Base-by-base conservation (phyloP, 2,329 filamentous ascomycete species). In the Colletotrichum theobromicola region DNA sequence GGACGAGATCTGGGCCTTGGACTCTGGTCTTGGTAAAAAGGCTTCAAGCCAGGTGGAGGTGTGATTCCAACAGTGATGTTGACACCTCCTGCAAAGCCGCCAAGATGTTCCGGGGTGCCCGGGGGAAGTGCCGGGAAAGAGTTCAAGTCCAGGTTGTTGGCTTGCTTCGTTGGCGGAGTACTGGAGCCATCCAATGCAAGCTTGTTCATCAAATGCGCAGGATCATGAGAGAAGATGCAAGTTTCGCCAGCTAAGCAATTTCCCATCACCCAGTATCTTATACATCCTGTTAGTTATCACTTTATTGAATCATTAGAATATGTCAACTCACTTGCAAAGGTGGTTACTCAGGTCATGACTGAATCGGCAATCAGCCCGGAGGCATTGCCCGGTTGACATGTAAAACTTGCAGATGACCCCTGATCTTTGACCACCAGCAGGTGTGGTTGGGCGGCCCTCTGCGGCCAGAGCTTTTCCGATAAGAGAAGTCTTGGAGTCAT, bases 341-440 rank as follows among this genome's bases (percentile, higher is more conserved):
- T 98, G 97, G 81, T 94, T 97, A 81, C 95, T 98, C 58, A 98
- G 90, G 83, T 99, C 96, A 84, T 99, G 97, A 78, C 96, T 98
- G 84, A 98, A 99, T 72, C 96, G 93, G 83, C 97, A 99, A 84
- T 99, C 97, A 75, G 96, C 96, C 74, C 97, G 92, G 67, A 98
- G 92, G 83, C 97, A 99, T 83, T 97, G 94, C n/a, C 97, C 97
- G 9, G 94, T 97, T 12, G 96, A 96, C 77, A 99, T 88, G 88
- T 95, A 98, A 84, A 98, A 99, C 85, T 98, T 98, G 90, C 97
- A 99, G 55, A 98, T 94, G 50, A 98, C 93, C 30, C 95, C 94
- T 76, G 94, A 95, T 83, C 95, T 96, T 79, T 93, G 90, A 28
- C 91, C 42, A 50, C 42, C 90, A 28, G 92, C 91, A 4, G 96